phyloP scores from a whole-genome alignment of 345 rosid species.

The Populus nigra region DNA sequence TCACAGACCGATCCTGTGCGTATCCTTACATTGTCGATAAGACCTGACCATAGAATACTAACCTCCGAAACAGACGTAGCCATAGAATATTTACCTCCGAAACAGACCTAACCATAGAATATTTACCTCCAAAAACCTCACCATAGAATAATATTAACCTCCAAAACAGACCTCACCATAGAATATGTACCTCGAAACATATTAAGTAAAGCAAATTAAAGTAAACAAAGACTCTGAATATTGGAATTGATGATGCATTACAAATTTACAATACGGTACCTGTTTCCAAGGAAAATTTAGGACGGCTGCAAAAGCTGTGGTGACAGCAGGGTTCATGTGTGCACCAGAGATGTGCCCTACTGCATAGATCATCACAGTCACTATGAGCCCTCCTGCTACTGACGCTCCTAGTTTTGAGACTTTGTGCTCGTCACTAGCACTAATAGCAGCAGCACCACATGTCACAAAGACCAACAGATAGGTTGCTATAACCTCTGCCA shows the following conservation, averaged over 20 bases:
- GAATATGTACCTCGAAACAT: too few relatives aligned
- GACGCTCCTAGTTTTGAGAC: slow-evolving; percentile 56
- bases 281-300: slow-evolving; percentile 57
- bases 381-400: slow-evolving; percentile 57
- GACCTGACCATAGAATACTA: too few relatives aligned
- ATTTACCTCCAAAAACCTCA: too few relatives aligned
- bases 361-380: slow-evolving; percentile 67
- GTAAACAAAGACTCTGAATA: too few relatives aligned
- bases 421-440: slow-evolving; percentile 30
- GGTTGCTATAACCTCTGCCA: slow-evolving; percentile 58
- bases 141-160: too few relatives aligned
- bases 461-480: slow-evolving; percentile 59
- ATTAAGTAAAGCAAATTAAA: too few relatives aligned
- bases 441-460: slow-evolving; percentile 47
- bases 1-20: too few relatives aligned
- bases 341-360: slow-evolving; percentile 76
- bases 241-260: neutral
- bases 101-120: too few relatives aligned
- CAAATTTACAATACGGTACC: slow-evolving; percentile 22
- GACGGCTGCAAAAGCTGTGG: slow-evolving; percentile 52
- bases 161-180: too few relatives aligned
- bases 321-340: slow-evolving; percentile 78
- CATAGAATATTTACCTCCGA: too few relatives aligned
- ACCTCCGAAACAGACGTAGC: too few relatives aligned
- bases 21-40: neutral